phyloP scores from a whole-genome alignment of 331 rosid genomes.

The Rhamnella rubrinervis region DNA sequence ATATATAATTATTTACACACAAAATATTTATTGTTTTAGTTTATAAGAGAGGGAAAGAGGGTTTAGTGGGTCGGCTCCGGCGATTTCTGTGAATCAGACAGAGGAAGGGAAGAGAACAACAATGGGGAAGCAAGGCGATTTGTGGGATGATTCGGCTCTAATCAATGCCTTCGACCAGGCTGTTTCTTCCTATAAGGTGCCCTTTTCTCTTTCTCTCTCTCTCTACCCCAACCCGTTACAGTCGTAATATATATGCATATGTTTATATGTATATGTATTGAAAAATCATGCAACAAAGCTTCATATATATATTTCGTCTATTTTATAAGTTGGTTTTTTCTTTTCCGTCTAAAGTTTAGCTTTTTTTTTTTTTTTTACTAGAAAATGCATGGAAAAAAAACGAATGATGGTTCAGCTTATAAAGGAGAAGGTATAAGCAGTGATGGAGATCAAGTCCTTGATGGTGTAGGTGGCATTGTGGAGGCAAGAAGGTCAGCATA shows the following conservation, averaged over 20 bases:
- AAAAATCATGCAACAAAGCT: too few species aligned
- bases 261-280: background rate
- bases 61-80: background rate
- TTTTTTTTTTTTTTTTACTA: slow-evolving; percentile 5
- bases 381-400: slow-evolving; percentile 56
- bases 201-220: slow-evolving; percentile 9
- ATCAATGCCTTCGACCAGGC: slow-evolving; percentile 70
- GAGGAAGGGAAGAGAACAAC: background rate
- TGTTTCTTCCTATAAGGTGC: slow-evolving; percentile 69
- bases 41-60: background rate
- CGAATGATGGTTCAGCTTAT: slow-evolving; percentile 18
- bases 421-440: slow-evolving; percentile 22
- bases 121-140: slow-evolving; percentile 64
- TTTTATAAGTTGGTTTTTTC: too few species aligned
- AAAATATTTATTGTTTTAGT: too few species aligned
- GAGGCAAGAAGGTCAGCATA: slow-evolving; percentile 43
- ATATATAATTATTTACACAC: too few species aligned
- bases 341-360: too few species aligned
- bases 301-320: too few species aligned
- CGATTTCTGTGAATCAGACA: background rate
- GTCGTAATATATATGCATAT: background rate
- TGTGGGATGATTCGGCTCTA: slow-evolving; percentile 91
- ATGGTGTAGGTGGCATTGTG: slow-evolving; percentile 15
- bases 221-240: slow-evolving; percentile 11
- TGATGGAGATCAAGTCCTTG: slow-evolving; percentile 24